Base-by-base conservation (phyloP, 169 alveolate species). In the Cryptosporidium bovis region DNA sequence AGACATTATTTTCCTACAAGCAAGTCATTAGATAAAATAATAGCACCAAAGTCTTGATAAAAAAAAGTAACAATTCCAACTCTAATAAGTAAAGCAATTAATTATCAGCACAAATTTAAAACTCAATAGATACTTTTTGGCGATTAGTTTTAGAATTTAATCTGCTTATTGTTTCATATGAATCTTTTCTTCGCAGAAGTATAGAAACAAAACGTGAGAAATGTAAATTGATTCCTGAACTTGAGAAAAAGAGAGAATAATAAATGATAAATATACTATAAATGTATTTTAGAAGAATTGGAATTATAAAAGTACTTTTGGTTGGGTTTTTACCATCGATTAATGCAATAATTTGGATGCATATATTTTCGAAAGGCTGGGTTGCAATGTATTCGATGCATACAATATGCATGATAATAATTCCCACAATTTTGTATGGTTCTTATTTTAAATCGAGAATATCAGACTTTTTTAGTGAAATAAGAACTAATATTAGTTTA, bases 331-430 rank as follows among this genome's bases (percentile, higher is more conserved):
- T 62, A 46, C 87, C 87, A 24, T 60, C 65, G 6, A 2, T 77
- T 1, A 60, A 62, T 60, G 71, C 71, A 13, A 33, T 77, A 55
- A 46, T 60, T 20, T 77, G 87, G 69, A 31, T 77, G 34, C 31
- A 13, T 20, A 33, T 60, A 18, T 3, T 77, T 60, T 77, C 87
- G 1, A 60, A 77, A 58, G 71, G 87, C 2, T 77, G 71, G 87
- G 1, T 62, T 13, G 87, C 87, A 0, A 77, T 77, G 87, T 77
- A 77, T 40, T 29, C 64, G 8, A 77, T 77, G 87, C 87, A 77
- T 48, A 27, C 33, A 29, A 77, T 77, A 24, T 77, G 87, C 29
- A 77, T 77, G 87, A 2, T 77, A 12, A 12, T 77, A 2, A 6
- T 77, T 18, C 87, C 87, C 24, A 44, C 34, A 10, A n/a, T 62